Percentiles rank a stretch among this genome's conserved stretches.
Conservation (phyloP, 495 filamentous ascomycete genomes). For the Cenococcum geophilum region DNA sequence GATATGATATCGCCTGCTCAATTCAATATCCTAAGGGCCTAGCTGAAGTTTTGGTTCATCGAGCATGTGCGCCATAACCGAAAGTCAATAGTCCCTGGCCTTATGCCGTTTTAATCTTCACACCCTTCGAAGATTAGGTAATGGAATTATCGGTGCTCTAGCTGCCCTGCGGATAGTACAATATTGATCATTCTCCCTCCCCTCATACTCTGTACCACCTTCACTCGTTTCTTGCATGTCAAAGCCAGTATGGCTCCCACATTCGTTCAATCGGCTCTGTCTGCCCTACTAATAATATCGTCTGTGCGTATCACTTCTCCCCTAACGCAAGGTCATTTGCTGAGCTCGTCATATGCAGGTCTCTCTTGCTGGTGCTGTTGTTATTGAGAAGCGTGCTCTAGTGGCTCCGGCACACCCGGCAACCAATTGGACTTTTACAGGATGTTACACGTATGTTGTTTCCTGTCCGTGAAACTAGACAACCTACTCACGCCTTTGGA, state of each 20-base stretch:
- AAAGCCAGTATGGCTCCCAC: constrained; percentile 10
- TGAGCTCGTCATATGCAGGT: constrained; percentile 12
- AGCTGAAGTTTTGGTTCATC: background rate
- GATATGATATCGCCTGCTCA: background rate
- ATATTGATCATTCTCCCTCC: constrained; percentile 1
- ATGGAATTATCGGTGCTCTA: background rate
- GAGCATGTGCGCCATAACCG: too few relatives aligned
- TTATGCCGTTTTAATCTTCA: background rate
- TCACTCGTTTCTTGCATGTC: background rate
- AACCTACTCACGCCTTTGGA: background rate
- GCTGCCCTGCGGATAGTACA: background rate
- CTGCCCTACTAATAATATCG: constrained; percentile 15
- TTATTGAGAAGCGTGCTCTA: constrained; percentile 9
- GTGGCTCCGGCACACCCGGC: constrained; percentile 9
- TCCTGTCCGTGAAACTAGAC: background rate
- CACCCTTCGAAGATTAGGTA: too few relatives aligned
- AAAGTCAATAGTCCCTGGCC: background rate
- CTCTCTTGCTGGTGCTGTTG: background rate
- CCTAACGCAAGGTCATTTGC: background rate
- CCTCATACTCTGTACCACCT: constrained; percentile 2
- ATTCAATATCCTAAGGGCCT: background rate
- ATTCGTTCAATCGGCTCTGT: background rate
- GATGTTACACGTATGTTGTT: constrained; percentile 23
- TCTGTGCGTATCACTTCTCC: constrained; percentile 12
- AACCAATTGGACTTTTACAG: constrained; percentile 18